phyloP scores from a whole-genome alignment of 2,329 filamentous ascomycete species.

The Paraphaeosphaeria minitans region DNA sequence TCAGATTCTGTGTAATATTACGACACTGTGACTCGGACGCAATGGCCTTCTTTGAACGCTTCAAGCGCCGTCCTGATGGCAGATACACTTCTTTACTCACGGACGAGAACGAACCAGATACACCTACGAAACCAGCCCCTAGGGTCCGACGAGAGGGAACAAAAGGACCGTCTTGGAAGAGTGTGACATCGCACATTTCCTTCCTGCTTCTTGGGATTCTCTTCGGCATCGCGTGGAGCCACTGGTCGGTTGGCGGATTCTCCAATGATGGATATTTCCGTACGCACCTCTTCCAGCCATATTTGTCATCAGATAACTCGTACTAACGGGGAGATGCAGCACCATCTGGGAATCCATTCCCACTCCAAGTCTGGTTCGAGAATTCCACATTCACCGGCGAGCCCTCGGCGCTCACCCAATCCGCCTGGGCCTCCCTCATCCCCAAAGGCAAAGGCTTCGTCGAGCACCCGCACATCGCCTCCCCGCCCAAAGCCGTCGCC shows the following conservation, averaged over 20 bases:
- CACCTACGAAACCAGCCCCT: neutral
- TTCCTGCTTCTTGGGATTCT: neutral
- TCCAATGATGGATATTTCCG: neutral
- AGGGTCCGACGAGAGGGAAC: neutral
- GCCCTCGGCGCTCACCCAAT: constrained; percentile 4
- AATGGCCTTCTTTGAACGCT: constrained; percentile 3
- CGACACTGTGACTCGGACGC: neutral
- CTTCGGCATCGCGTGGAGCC: neutral
- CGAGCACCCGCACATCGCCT: constrained; percentile 2
- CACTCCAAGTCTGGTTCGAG: constrained; percentile 8
- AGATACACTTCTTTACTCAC: neutral
- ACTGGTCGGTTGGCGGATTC: neutral
- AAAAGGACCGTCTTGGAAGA: neutral
- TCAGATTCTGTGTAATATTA: neutral
- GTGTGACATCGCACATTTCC: neutral
- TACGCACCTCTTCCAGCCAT: neutral
- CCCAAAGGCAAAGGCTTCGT: constrained; percentile 15
- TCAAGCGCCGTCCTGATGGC: neutral
- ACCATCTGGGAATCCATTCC: constrained; percentile 5
- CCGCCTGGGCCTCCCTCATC: constrained; percentile 14
- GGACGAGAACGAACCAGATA: neutral
- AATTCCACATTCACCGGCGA: constrained; percentile 8
- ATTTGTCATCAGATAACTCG: neutral
- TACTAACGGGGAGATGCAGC: neutral
- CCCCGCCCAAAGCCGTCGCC: constrained; percentile 1